phyloP scores from a whole-genome alignment of 2,329 filamentous ascomycete genomes.

The Penicillium sp. region DNA sequence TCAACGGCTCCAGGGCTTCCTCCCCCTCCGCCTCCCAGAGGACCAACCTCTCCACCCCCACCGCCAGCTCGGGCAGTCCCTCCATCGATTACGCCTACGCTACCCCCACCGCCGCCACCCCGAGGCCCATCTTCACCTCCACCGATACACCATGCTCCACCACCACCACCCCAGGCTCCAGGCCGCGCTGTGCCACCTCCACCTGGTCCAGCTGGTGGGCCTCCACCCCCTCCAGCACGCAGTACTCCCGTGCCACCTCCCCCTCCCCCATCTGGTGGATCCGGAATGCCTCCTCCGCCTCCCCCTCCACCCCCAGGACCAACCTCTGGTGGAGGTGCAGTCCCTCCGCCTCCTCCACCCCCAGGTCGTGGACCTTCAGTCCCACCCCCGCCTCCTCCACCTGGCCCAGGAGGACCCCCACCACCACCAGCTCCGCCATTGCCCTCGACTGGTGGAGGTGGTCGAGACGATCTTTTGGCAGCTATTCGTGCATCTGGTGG shows the following conservation, averaged over 20 bases:
- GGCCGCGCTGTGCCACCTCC: slow-evolving; percentile 24
- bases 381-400: slow-evolving; percentile 41
- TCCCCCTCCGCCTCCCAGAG: slow-evolving; percentile 60
- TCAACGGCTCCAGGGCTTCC: slow-evolving; percentile 42
- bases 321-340: slow-evolving; percentile 21
- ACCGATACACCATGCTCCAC: slow-evolving; percentile 27
- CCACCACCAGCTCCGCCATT: slow-evolving; percentile 40
- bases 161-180: slow-evolving; percentile 35
- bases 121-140: slow-evolving; percentile 32
- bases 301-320: slow-evolving; percentile 30
- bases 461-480: slow-evolving; percentile 47
- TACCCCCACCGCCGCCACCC: slow-evolving; percentile 47
- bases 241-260: slow-evolving; percentile 19
- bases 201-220: slow-evolving; percentile 24
- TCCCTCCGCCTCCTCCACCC: slow-evolving; percentile 41
- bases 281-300: slow-evolving; percentile 38
- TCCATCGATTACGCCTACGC: slow-evolving; percentile 34
- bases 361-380: slow-evolving; percentile 6
- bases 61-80: slow-evolving; percentile 34
- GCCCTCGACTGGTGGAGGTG: slow-evolving; percentile 37
- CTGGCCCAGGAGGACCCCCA: slow-evolving; percentile 25
- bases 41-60: slow-evolving; percentile 48
- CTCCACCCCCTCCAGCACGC: slow-evolving; percentile 30
- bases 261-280: slow-evolving; percentile 30
- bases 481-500: slow-evolving; percentile 58